Evolutionary conservation across 768 basidiomycete genomes (phyloP), one percentile per base, ranked within the genome.

Genomic region (Suillus paluster): DNA sequence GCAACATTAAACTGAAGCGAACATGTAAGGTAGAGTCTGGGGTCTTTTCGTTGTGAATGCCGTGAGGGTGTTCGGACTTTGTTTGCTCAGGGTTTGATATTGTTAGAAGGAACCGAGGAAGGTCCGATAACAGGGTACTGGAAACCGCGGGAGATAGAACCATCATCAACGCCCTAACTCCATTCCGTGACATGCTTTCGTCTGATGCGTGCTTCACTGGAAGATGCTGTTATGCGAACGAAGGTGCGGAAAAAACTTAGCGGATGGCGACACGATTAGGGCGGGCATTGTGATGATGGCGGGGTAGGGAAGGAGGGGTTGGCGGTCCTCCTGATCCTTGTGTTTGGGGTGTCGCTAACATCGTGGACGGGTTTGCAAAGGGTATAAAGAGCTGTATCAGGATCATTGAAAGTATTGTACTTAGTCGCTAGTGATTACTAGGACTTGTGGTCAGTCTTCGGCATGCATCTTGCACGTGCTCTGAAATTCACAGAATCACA

Each of bases 81-180:
- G n/a, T n/a, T n/a, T n/a, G n/a, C n/a, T n/a, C n/a, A n/a, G n/a
- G n/a, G n/a, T n/a, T n/a, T n/a, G n/a, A n/a, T n/a, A n/a, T n/a
- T n/a, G n/a, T n/a, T n/a, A n/a, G n/a, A n/a, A n/a, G n/a, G n/a
- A n/a, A n/a, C n/a, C n/a, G n/a, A n/a, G n/a, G n/a, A n/a, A n/a
- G n/a, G n/a, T n/a, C n/a, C n/a, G n/a, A n/a, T n/a, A n/a, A n/a
- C n/a, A n/a, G n/a, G n/a, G n/a, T n/a, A n/a, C n/a, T n/a, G n/a
- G n/a, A n/a, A n/a, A n/a, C n/a, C n/a, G n/a, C 76, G 5, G 85
- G 84, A 0, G 84, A 85, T 50, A 79, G 85, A n/a, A 88, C 84
- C 1, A 71, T 86, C 50, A 76, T 88, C 27, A 85, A 87, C 59
- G 82, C 85, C 0, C 76, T 87, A 7, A 63, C 70, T 15, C 81